Base-by-base conservation (phyloP, 2,329 filamentous ascomycete species). In the Berkeleyomyces basicola region DNA sequence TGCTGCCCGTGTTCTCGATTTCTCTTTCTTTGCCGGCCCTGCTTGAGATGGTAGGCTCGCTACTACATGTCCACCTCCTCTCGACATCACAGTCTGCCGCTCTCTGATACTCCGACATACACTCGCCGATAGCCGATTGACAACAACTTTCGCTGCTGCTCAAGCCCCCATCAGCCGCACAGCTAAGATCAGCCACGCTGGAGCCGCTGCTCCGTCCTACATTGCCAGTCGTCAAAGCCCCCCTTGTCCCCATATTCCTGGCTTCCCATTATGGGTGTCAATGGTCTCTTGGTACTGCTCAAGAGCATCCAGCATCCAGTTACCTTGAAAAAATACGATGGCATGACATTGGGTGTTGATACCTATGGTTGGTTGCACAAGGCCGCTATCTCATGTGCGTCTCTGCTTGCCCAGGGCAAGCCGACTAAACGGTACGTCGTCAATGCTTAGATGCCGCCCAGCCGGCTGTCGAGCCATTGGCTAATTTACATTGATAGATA, bases 321-420 rank as follows among this genome's bases (percentile, higher is more conserved):
- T 59, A 87, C 89, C 68, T 79, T 99, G 65, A 95, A 90, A 72
- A 90, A 90, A 70, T 96, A 88, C 73, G 77, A 82, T 10, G 93
- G 92, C 60, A 85, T 95, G 74, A 95, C 87, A 1, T 81, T 99
- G 57, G 95, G 88, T n/a, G 85, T 99, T 43, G 93, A 99, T 73
- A 92, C 88, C 63, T 99, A 99, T 79, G 93, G 92, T 72, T 99
- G 95, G 93, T 84, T 99, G 62, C 93, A 99, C 74, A 86, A 93
- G 68, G 95, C 91, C 61, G 90, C 90, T 57, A 85, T 95, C 67
- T 82, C 88, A 59, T 97, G 92, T 76, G 90, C 92, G 66, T 83
- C 93, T 69, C 93, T 97, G 69, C 81, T 99, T 66, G 93, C 90
- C 43, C 81, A 92, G 69, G 90, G 83, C 69, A 93, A 89, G 72